Evolutionary conservation across 176 grass and related monocot genomes (phyloP).

Genomic region (Secale cereale): DNA sequence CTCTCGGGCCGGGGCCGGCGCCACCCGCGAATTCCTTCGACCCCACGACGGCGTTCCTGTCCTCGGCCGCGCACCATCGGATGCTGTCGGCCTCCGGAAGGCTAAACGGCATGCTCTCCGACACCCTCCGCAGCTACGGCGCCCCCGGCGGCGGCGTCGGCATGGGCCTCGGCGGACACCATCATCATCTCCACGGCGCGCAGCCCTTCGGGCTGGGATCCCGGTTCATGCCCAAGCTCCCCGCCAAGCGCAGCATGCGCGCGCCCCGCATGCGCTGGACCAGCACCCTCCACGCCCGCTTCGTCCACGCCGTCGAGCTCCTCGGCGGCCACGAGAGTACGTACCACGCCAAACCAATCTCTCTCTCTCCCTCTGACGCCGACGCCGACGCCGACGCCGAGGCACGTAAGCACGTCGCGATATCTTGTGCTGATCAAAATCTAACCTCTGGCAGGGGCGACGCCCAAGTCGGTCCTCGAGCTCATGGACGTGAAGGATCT

Average conservation of each 20-base stretch:
- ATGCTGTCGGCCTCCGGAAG: conserved; percentile 64
- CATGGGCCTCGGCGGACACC: conserved; percentile 33
- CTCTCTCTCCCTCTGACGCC: neutral
- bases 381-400: neutral
- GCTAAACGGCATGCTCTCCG: conserved; percentile 75
- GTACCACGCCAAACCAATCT: neutral
- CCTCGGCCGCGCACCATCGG: conserved; percentile 57
- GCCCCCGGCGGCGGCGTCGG: neutral
- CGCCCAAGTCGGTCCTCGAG: conserved; percentile 97
- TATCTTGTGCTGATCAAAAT: conserved; percentile 1
- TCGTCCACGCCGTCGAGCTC: conserved; percentile 93
- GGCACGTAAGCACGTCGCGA: neutral
- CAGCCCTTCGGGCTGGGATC: conserved; percentile 60
- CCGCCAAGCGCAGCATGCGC: conserved; percentile 87
- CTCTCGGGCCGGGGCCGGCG: conserved; percentile 4
- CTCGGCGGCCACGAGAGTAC: conserved; percentile 98
- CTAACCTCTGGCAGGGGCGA: conserved; percentile 51
- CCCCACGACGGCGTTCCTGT: conserved; percentile 41
- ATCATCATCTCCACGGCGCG: conserved; percentile 42
- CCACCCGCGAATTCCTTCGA: conserved; percentile 29
- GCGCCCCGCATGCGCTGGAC: conserved; percentile 98
- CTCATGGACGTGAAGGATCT: conserved; percentile 99
- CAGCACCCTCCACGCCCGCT: conserved; percentile 90
- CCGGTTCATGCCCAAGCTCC: conserved; percentile 83
- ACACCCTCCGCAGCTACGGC: conserved; percentile 58